Percentiles rank a stretch among this genome's conserved stretches.
Conservation (phyloP, 495 filamentous ascomycete genomes). For the Acidiella bohemica region DNA sequence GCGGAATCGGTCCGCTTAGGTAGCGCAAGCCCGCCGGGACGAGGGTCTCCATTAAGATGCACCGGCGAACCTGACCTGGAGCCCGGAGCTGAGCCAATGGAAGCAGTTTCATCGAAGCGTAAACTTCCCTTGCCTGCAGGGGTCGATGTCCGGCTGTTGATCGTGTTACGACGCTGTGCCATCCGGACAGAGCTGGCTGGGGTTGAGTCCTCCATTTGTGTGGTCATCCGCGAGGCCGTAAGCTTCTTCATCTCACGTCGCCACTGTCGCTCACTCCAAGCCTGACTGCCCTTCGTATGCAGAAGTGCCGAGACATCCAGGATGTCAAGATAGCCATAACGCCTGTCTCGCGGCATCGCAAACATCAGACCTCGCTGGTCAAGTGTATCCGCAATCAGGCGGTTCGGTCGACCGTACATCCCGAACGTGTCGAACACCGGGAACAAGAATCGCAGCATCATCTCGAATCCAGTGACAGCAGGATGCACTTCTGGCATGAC, state of each 20-base stretch:
- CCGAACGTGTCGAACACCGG: slow-evolving; percentile 88
- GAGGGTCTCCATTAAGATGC: slow-evolving; percentile 23
- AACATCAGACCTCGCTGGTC: slow-evolving; percentile 93
- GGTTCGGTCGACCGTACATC: slow-evolving; percentile 79
- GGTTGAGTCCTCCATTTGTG: slow-evolving; percentile 55
- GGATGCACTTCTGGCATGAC: slow-evolving; percentile 92
- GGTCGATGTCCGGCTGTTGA: slow-evolving; percentile 11
- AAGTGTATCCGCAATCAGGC: slow-evolving; percentile 71
- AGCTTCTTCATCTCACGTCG: slow-evolving; percentile 76
- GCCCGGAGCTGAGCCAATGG: slow-evolving; percentile 39
- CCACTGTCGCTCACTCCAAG: slow-evolving; percentile 89
- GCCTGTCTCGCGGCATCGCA: slow-evolving; percentile 77
- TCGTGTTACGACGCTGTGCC: slow-evolving; percentile 14
- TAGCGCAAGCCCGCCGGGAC: slow-evolving; percentile 26
- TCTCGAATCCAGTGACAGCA: slow-evolving; percentile 87
- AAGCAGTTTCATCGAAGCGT: slow-evolving; percentile 52
- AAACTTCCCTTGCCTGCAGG: slow-evolving; percentile 29
- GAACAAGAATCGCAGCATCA: slow-evolving; percentile 89
- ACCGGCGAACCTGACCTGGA: slow-evolving; percentile 24
- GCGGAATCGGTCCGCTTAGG: slow-evolving; percentile 31
- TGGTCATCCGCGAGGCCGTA: slow-evolving; percentile 63
- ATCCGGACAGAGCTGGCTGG: slow-evolving; percentile 29
- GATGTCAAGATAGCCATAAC: slow-evolving; percentile 85
- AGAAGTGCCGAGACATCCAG: slow-evolving; percentile 71
- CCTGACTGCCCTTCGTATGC: slow-evolving; percentile 56